Base-by-base conservation (phyloP, 495 filamentous ascomycete genomes). In the Acidomyces sp. region DNA sequence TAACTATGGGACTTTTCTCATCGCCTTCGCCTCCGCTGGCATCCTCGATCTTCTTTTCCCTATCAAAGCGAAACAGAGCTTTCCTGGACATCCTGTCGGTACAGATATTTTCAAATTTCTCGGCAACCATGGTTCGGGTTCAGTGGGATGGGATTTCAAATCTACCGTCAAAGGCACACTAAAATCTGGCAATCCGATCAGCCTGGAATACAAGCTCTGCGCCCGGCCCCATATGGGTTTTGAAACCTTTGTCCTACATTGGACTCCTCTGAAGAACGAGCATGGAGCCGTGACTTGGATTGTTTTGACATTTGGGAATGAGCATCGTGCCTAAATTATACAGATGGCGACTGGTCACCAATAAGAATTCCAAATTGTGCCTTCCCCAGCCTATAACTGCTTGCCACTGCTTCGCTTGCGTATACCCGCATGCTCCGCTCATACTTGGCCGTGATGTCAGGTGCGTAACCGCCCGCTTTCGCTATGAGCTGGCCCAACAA, bases 391-490 rank as follows among this genome's bases (percentile, higher is more conserved):
- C 56, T 50, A 54, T 72, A 72, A 42, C 67, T 70, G n/a, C 29
- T 29, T 12, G 32, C 36, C 12, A 74, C 67, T 4, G 67, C 65
- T 46, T 63, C 64, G 46, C 66, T 70, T 0, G 45, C 69, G 56
- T 72, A 72, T 0, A 68, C 61, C 52, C 69, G 65, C 70, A 72
- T 74, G 50, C 63, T 57, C 52, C 61, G 65, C 59, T 74, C 70
- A 51, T 72, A 74, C 18, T 48, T 61, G 0, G 58, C 67, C 4
- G 65, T 69, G 9, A 72, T 49, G 4, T 64, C 64, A 0, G 62
- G 53, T 22, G 33, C 22, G 18, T 34, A 53, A 1, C 54, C 54
- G 12, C 54, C 52, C 2, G 48, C 51, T 45, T 72, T 66, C 19
- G 49, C 47, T 33, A 72, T 19, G 39, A 71, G 34, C 38, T 57